Evolutionary conservation across 768 basidiomycete species (phyloP).

Genomic region (Baorangia bicolor): DNA sequence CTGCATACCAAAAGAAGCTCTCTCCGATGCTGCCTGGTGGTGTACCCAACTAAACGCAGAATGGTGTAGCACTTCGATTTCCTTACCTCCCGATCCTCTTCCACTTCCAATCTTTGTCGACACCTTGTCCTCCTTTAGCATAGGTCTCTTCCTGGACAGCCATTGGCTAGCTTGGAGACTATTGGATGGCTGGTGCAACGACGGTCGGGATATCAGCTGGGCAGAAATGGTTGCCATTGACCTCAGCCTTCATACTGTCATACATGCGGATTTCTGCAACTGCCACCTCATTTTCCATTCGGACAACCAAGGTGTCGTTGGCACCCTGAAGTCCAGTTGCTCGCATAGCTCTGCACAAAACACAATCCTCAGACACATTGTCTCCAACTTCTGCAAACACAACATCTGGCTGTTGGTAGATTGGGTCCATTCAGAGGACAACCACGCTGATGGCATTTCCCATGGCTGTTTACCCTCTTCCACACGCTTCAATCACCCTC

Average conservation of each 20-base stretch:
- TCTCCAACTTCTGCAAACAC: neutral
- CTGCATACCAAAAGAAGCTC: neutral
- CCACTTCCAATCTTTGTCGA: neutral
- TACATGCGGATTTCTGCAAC: conserved; percentile 15
- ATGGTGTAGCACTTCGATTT: neutral
- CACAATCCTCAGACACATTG: neutral
- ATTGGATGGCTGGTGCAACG: rapidly evolving
- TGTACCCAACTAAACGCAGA: rapidly evolving
- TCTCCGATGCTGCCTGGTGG: neutral
- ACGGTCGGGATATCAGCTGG: neutral
- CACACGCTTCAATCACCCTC: conserved; percentile 5
- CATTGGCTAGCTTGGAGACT: conserved; percentile 43
- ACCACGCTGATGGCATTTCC: conserved; percentile 41
- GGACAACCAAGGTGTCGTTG: conserved; percentile 42
- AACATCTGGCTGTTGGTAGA: neutral
- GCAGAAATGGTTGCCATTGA: neutral
- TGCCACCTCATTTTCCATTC: conserved; percentile 35
- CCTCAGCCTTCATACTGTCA: neutral
- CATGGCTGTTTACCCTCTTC: conserved; percentile 28
- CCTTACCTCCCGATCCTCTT: neutral
- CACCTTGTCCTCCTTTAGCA: neutral
- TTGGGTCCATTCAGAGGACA: conserved; percentile 18
- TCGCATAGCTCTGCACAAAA: conserved; percentile 1
- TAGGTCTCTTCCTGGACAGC: conserved; percentile 34
- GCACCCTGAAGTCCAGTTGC: neutral